phyloP scores from a whole-genome alignment of 345 rosid species.

The Eucalyptus shirleyi region DNA sequence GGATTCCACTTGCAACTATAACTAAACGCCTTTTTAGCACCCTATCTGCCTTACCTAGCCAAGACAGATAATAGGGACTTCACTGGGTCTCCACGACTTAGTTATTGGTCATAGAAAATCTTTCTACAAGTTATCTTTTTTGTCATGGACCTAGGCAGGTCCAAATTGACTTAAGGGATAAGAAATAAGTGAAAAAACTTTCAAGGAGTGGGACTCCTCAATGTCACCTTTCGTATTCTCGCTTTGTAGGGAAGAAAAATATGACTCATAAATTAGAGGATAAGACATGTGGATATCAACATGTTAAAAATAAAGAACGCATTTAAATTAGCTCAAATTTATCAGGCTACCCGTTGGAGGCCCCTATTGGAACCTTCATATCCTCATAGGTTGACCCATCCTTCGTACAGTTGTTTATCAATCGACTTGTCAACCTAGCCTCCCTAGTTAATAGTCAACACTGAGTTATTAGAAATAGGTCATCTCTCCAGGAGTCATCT shows the following conservation, averaged over 20 bases:
- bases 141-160: too few relatives aligned
- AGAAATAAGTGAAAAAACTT: too few relatives aligned
- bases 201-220: accelerated
- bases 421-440: too few relatives aligned
- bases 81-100: not conserved
- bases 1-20: not conserved
- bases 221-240: accelerated
- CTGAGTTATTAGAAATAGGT: not conserved
- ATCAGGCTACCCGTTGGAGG: accelerated
- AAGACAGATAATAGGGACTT: not conserved
- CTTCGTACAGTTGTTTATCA: too few relatives aligned
- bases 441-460: accelerated
- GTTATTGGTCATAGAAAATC: too few relatives aligned
- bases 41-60: not conserved
- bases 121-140: too few relatives aligned
- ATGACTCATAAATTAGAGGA: accelerated
- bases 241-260: too few relatives aligned
- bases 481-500: not conserved
- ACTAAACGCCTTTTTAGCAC: not conserved
- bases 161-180: too few relatives aligned
- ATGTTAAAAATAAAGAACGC: too few relatives aligned
- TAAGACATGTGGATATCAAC: accelerated
- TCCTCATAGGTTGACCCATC: too few relatives aligned
- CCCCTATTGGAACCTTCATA: accelerated
- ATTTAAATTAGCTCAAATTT: accelerated